These are phyloP conservation scores for Paecilomyces formosus DNA, from an alignment of 2,329 filamentous ascomycete genomes.

Conservation along the genomic window DNA sequence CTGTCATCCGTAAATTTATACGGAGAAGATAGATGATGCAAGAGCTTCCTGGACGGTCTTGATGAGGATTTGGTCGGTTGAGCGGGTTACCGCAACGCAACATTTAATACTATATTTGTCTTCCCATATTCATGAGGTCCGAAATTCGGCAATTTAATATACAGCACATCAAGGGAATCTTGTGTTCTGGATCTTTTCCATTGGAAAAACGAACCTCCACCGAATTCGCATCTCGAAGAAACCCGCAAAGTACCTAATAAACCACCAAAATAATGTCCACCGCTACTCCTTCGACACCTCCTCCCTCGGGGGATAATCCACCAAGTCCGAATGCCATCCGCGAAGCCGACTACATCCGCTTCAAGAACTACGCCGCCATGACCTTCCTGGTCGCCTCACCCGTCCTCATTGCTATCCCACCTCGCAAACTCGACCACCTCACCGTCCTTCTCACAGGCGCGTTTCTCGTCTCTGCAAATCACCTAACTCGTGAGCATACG, in stretches of 20 bases:
- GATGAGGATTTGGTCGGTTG: background rate
- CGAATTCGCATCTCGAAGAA: background rate
- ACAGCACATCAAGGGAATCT: background rate
- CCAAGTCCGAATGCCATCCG: conserved; percentile 11
- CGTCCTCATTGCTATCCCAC: conserved; percentile 18
- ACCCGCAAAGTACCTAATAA: background rate
- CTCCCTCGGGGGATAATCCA: conserved; percentile 1
- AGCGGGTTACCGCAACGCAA: background rate
- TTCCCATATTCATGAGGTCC: background rate
- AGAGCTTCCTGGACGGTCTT: background rate
- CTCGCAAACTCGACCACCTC: conserved; percentile 30
- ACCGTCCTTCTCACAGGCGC: conserved; percentile 29
- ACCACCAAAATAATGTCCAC: conserved; percentile 1
- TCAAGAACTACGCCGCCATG: conserved; percentile 33
- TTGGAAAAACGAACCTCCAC: background rate
- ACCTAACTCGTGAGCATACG: conserved; percentile 29
- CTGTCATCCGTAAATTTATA: background rate
- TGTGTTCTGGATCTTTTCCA: background rate
- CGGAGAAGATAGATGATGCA: background rate
- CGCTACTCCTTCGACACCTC: conserved; percentile 3
- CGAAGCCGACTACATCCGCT: conserved; percentile 29
- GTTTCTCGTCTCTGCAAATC: conserved; percentile 22
- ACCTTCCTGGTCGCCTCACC: conserved; percentile 29
- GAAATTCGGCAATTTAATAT: background rate
- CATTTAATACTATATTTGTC: background rate